phyloP scores from a whole-genome alignment of 176 grass and related monocot genomes.

The Aegilops sharonensis region DNA sequence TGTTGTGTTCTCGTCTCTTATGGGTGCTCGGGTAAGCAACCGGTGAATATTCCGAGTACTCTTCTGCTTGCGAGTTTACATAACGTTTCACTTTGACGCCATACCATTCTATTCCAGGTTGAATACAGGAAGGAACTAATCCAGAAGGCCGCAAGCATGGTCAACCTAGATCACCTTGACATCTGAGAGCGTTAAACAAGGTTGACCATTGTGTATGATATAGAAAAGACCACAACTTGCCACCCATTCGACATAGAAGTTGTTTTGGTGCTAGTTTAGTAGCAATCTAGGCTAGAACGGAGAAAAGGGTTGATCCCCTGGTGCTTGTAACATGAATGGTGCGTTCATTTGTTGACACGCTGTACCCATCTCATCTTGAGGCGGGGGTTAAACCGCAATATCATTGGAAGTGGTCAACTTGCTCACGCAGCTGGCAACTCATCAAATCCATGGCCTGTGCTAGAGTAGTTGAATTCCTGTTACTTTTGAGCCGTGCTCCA shows the following conservation, averaged over 20 bases:
- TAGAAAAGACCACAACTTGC: constrained; percentile 9
- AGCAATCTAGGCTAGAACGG: constrained; percentile 24
- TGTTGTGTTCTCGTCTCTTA: constrained; percentile 89
- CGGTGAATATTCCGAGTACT: background rate
- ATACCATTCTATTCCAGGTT: constrained; percentile 46
- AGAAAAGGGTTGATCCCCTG: background rate
- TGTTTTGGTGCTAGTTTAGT: constrained; percentile 17
- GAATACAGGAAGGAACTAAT: constrained; percentile 88
- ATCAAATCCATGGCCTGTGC: background rate
- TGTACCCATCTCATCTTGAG: background rate
- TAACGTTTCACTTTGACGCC: background rate
- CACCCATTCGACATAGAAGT: background rate
- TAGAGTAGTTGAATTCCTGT: background rate
- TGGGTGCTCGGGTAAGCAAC: constrained; percentile 72
- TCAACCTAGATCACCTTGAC: constrained; percentile 85
- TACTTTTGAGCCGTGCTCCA: background rate
- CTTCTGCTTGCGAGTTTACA: background rate
- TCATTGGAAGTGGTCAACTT: background rate
- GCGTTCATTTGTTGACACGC: background rate
- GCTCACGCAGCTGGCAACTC: background rate
- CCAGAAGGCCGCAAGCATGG: constrained; percentile 57
- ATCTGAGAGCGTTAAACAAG: constrained; percentile 43
- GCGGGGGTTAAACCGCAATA: background rate
- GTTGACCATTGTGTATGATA: constrained; percentile 36
- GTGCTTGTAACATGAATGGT: background rate